Conservation (phyloP, 352 stramenopile genomes). For the Globisporangium perplexum region DNA sequence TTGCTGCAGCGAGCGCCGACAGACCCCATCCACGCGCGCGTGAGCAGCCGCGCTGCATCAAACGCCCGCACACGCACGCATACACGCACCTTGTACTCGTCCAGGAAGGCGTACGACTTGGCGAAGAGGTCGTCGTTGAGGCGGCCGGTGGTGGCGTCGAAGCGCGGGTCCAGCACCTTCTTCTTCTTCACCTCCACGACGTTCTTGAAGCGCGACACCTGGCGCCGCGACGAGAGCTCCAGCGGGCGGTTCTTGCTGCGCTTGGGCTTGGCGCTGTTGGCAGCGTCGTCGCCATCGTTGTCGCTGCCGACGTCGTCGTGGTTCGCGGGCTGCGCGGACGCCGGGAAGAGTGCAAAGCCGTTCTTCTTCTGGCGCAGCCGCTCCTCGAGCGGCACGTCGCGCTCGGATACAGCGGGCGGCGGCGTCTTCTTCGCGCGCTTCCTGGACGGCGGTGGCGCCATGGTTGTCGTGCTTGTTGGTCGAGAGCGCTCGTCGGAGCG, state of each 20-base stretch:
- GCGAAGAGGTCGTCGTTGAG: slow-evolving; percentile 86
- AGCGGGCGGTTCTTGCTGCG: slow-evolving; percentile 81
- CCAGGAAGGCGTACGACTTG: slow-evolving; percentile 88
- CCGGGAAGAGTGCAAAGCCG: slow-evolving; percentile 42
- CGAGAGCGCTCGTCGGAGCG: background rate
- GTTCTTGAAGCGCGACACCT: slow-evolving; percentile 71
- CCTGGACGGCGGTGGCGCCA: slow-evolving; percentile 1
- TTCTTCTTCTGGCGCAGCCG: slow-evolving; percentile 74
- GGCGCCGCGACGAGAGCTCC: slow-evolving; percentile 81
- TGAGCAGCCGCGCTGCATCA: background rate
- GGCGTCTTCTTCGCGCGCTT: slow-evolving; percentile 8
- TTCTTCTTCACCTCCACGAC: slow-evolving; percentile 82
- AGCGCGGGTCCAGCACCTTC: slow-evolving; percentile 76
- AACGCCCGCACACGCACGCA: background rate
- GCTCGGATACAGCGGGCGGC: slow-evolving; percentile 10
- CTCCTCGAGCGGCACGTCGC: slow-evolving; percentile 77
- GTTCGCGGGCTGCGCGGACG: background rate
- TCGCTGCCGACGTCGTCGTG: slow-evolving; percentile 1
- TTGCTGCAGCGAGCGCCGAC: slow-evolving; percentile 25
- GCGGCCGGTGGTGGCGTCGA: slow-evolving; percentile 76
- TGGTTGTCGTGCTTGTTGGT: background rate
- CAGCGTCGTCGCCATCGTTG: background rate
- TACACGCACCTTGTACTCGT: slow-evolving; percentile 80
- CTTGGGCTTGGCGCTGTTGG: slow-evolving; percentile 22
- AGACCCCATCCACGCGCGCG: background rate